Evolutionary conservation across 257 asterid species (phyloP).

Genomic region (Rehmannia glutinosa): DNA sequence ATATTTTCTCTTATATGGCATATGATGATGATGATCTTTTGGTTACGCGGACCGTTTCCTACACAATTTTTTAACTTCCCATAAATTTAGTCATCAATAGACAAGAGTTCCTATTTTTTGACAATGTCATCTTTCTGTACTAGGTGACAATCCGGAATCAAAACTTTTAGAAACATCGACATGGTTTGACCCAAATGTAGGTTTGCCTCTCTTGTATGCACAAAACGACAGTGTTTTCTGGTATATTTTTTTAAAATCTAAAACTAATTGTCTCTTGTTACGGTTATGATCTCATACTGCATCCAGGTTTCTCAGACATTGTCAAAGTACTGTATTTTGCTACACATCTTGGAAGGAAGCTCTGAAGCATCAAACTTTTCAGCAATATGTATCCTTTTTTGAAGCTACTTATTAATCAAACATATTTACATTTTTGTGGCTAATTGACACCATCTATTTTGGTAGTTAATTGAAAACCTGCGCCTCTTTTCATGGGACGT

Average conservation of each 20-base stretch:
- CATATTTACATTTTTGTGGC: background rate
- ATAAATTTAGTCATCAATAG: background rate
- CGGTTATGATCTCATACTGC: slow-evolving; percentile 19
- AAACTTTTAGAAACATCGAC: slow-evolving; percentile 54
- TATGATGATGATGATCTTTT: slow-evolving; percentile 5
- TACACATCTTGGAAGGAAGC: slow-evolving; percentile 78
- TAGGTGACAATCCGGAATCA: slow-evolving; percentile 72
- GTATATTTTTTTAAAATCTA: background rate
- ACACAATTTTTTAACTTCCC: background rate
- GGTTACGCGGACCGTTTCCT: background rate
- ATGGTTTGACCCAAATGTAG: slow-evolving; percentile 71
- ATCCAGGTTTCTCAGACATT: slow-evolving; percentile 71
- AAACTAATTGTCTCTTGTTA: slow-evolving; percentile 1
- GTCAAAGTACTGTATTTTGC: slow-evolving; percentile 76
- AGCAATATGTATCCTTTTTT: slow-evolving; percentile 79
- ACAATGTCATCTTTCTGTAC: slow-evolving; percentile 1
- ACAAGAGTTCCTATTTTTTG: background rate
- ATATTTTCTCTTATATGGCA: background rate
- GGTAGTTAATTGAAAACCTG: slow-evolving; percentile 1
- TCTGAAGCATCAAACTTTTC: slow-evolving; percentile 72
- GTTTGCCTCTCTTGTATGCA: slow-evolving; percentile 18
- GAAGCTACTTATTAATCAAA: slow-evolving; percentile 2
- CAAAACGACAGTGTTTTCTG: background rate
- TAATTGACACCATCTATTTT: background rate
- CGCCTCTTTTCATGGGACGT: background rate